Percentiles rank a stretch among this genome's conserved stretches.
Evolutionary conservation across 352 stramenopile genomes (phyloP).

Genomic region (Phytopythium ostracodes): DNA sequence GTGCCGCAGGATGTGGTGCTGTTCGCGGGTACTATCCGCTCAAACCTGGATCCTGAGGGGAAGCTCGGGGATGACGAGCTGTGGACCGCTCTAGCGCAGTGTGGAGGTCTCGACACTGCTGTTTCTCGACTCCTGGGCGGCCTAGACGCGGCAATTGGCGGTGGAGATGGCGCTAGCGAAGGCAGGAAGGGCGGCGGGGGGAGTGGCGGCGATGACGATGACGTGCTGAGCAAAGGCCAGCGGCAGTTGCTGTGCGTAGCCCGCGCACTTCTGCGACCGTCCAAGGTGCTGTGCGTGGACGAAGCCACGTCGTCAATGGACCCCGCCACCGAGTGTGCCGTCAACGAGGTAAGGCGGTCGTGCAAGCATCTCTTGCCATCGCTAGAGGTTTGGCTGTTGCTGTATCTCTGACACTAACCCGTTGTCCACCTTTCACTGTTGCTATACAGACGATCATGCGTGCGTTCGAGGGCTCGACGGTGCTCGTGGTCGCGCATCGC

Average conservation of each 20-base stretch:
- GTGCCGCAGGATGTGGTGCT: conserved; percentile 83
- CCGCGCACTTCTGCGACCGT: conserved; percentile 78
- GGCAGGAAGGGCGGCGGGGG: too few relatives aligned
- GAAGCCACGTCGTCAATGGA: conserved; percentile 91
- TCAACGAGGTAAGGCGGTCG: conserved; percentile 49
- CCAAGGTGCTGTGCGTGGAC: conserved; percentile 93
- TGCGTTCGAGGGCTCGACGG: conserved; percentile 92
- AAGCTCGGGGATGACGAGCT: conserved; percentile 40
- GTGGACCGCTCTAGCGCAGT: conserved; percentile 51
- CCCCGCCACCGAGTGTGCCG: conserved; percentile 74
- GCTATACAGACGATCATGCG: conserved; percentile 75
- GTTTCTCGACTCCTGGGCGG: conserved; percentile 41
- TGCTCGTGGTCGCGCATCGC: conserved; percentile 97
- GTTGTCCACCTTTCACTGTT: conserved; percentile 1
- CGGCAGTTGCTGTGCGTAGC: conserved; percentile 74
- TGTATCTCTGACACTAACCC: background rate
- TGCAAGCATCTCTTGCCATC: too few relatives aligned
- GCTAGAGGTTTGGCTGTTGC: background rate
- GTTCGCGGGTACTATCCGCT: conserved; percentile 77
- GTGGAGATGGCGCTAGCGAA: background rate
- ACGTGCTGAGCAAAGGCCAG: conserved; percentile 74
- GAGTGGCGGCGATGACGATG: conserved; percentile 12
- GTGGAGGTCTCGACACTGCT: conserved; percentile 34
- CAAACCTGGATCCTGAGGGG: conserved; percentile 76
- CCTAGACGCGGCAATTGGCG: conserved; percentile 46